A percentile compares a stretch with the other conserved stretches of the same genome.
These are phyloP conservation scores for Ajuga reptans DNA, from an alignment of 305 asterid species.

Conservation along the genomic window DNA sequence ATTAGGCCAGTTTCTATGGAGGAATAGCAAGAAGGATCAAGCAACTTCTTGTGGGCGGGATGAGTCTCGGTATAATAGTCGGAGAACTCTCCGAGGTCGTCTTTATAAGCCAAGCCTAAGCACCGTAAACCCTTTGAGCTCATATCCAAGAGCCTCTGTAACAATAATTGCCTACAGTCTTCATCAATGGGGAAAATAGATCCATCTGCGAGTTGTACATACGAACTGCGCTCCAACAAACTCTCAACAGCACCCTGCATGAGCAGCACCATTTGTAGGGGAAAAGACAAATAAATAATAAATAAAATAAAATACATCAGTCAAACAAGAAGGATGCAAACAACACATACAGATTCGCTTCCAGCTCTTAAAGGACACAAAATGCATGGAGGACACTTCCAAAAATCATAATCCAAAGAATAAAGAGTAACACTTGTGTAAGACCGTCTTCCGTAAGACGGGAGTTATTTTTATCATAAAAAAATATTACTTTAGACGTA, in stretches of 20 bases:
- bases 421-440: no score
- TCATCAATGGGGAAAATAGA: slow-evolving; percentile 54
- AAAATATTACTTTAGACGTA: no score
- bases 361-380: background rate
- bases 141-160: slow-evolving; percentile 58
- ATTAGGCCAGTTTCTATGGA: slow-evolving; percentile 60
- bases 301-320: background rate
- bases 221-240: slow-evolving; percentile 64
- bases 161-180: slow-evolving; percentile 45
- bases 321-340: background rate
- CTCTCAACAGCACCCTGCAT: slow-evolving; percentile 92
- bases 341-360: background rate
- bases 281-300: background rate
- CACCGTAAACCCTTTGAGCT: slow-evolving; percentile 77
- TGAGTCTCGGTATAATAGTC: slow-evolving; percentile 52
- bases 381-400: background rate
- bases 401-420: background rate
- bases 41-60: slow-evolving; percentile 68
- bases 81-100: slow-evolving; percentile 65
- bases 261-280: background rate
- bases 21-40: slow-evolving; percentile 68
- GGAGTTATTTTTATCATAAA: no score
- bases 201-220: slow-evolving; percentile 70
- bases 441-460: no score
- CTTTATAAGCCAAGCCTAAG: slow-evolving; percentile 77